These are phyloP conservation scores for Cyclotella atomus DNA, from an alignment of 108 stramenopile species.

Conservation along the genomic window DNA sequence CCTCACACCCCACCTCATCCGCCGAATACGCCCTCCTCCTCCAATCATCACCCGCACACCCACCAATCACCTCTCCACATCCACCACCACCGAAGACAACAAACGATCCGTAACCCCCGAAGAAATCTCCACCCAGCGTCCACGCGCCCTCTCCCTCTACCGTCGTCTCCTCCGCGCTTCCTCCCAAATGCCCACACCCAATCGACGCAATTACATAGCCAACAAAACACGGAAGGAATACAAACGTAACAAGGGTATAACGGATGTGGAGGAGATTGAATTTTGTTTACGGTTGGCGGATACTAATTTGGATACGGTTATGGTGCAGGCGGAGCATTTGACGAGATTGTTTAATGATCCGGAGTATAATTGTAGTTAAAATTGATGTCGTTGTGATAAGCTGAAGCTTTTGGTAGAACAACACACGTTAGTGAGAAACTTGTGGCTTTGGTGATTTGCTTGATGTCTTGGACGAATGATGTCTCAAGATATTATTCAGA, in stretches of 20 bases:
- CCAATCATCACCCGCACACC: background rate
- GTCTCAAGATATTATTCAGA: too few species aligned
- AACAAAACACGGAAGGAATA: constrained; percentile 72
- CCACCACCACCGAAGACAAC: background rate
- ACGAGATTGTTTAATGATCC: constrained; percentile 52
- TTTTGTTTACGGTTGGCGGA: constrained; percentile 78
- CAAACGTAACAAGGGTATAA: constrained; percentile 55
- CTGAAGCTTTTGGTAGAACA: too few species aligned
- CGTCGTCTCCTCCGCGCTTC: constrained; percentile 78
- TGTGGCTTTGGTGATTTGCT: too few species aligned
- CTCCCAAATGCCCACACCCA: constrained; percentile 87
- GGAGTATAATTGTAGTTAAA: constrained; percentile 47
- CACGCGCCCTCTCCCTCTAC: constrained; percentile 75
- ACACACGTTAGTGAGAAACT: background rate
- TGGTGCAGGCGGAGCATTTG: constrained; percentile 89
- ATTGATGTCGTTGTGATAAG: constrained; percentile 5
- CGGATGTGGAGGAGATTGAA: constrained; percentile 76
- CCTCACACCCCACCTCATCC: background rate
- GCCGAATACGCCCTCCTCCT: background rate
- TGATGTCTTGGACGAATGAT: too few species aligned
- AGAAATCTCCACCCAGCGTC: background rate
- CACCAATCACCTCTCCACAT: too few species aligned
- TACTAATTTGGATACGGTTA: constrained; percentile 86
- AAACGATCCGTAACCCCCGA: constrained; percentile 37
- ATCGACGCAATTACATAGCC: constrained; percentile 81